Base-by-base conservation (phyloP, 257 asterid genomes). In the Plantago ovata region DNA sequence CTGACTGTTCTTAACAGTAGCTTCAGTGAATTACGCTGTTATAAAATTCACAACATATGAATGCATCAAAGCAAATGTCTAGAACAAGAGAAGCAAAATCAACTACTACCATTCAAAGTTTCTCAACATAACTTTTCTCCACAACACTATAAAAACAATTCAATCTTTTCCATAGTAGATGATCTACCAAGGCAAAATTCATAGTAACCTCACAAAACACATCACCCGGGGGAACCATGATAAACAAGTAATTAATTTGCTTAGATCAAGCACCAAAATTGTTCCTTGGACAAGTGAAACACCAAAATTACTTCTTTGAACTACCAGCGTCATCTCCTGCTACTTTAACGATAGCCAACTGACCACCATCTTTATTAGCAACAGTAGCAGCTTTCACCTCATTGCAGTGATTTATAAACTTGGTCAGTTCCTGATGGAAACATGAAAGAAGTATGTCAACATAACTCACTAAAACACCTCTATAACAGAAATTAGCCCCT, bases 291-390 rank as follows among this genome's bases (percentile, higher is more conserved):
- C 9, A 19, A 19, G 1, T 3, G 42, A 3, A 33, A 22, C n/a
- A 53, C 46, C 11, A 4, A 48, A 44, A 7, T 75, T 72, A 77
- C 82, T 85, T 72, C 80, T 81, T 83, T 53, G 85, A 72, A 59
- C 75, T 72, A 56, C 56, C 49, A 39, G 89, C 75, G 36, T 81
- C 72, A 38, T 81, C 85, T 5, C 60, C 18, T 9, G 60, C 78
- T 13, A 66, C 52, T 72, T 87, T 84, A 42, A 90, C 89, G 38
- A 90, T 76, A 63, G 81, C 70, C 55, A 90, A 69, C 52, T 90
- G 89, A 41, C 98, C 98, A 57, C 98, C 98, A 13, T 90, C 96
- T 78, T 90, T 90, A 61, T 82, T 87, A 28, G 98, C 98, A 64
- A 67, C 61, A 11, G 92, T 79, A 13, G 93, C 92, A 3, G 96